Evolutionary conservation across 768 basidiomycete species (phyloP).

Genomic region (Xerocomus potaroensis): DNA sequence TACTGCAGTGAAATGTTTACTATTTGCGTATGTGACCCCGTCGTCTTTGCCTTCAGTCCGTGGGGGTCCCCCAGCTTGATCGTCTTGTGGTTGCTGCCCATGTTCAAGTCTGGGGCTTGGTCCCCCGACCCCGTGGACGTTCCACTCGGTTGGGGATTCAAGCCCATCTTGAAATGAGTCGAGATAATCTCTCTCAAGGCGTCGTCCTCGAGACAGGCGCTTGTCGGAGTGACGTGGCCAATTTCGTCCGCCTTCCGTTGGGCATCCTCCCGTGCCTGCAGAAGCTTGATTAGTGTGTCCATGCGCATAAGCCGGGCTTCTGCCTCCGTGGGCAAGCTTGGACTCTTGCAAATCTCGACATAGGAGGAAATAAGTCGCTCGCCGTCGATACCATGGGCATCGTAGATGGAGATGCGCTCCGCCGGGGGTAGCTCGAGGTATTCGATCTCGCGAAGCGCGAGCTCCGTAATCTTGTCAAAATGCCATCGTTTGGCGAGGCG

Average conservation of each 20-base stretch:
- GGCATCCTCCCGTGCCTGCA: conserved; percentile 49
- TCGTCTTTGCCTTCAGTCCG: too few species aligned
- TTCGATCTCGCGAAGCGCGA: conserved; percentile 54
- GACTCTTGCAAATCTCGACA: conserved; percentile 48
- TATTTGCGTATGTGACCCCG: neutral
- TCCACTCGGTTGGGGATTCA: conserved; percentile 13
- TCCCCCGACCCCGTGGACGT: conserved; percentile 13
- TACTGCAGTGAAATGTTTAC: conserved; percentile 1
- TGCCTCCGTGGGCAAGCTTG: conserved; percentile 43
- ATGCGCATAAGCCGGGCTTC: conserved; percentile 55
- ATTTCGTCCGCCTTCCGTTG: conserved; percentile 33
- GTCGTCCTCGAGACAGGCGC: conserved; percentile 29
- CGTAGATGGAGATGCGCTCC: conserved; percentile 55
- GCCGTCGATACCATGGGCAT: conserved; percentile 46
- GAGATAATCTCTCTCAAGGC: conserved; percentile 31
- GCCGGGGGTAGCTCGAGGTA: conserved; percentile 43
- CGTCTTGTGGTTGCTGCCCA: conserved; percentile 6
- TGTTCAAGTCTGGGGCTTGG: conserved; percentile 13
- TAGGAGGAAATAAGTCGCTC: conserved; percentile 51
- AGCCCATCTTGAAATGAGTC: conserved; percentile 27
- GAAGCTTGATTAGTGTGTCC: conserved; percentile 50
- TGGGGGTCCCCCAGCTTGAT: too few species aligned
- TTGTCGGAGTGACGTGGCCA: conserved; percentile 30
- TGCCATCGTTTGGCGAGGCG: conserved; percentile 51
- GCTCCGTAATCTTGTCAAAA: conserved; percentile 47